These are phyloP conservation scores for Geotrichum histeridarum DNA, from an alignment of 1,139 yeast genomes.

Conservation along the genomic window DNA sequence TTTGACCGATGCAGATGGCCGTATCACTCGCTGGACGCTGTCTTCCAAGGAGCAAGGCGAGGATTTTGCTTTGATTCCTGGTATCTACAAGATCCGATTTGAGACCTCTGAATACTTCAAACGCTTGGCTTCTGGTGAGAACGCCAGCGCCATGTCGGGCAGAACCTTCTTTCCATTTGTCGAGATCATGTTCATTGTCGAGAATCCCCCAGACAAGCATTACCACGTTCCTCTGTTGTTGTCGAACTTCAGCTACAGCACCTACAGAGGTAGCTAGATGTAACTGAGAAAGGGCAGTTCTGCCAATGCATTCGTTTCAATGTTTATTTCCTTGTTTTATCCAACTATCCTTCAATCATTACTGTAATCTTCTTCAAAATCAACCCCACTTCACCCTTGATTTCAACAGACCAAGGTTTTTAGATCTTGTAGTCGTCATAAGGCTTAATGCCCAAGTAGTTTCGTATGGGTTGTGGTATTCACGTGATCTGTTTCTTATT, in stretches of 20 bases:
- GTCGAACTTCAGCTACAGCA: conserved; percentile 79
- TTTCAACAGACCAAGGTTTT: background rate
- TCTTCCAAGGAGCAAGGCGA: conserved; percentile 37
- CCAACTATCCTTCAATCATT: background rate
- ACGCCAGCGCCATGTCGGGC: background rate
- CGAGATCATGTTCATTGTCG: conserved; percentile 66
- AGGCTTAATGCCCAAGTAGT: background rate
- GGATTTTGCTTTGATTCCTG: conserved; percentile 43
- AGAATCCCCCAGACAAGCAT: conserved; percentile 64
- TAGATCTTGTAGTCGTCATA: background rate
- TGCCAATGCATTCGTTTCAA: background rate
- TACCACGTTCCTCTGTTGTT: conserved; percentile 82
- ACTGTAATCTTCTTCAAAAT: background rate
- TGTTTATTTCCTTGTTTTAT: background rate
- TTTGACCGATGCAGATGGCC: conserved; percentile 70
- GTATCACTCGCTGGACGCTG: conserved; percentile 63
- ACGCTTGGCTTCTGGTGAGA: conserved; percentile 29
- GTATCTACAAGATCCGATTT: conserved; percentile 69
- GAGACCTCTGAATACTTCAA: conserved; percentile 64
- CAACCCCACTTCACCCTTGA: background rate
- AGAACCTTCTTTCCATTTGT: conserved; percentile 75
- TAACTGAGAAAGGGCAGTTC: conserved; percentile 8
- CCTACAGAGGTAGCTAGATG: conserved; percentile 70
- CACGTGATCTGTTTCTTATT: background rate
- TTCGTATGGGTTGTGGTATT: background rate